Evolutionary conservation across 768 basidiomycete species (phyloP).

Genomic region (Podaxis sp.): DNA sequence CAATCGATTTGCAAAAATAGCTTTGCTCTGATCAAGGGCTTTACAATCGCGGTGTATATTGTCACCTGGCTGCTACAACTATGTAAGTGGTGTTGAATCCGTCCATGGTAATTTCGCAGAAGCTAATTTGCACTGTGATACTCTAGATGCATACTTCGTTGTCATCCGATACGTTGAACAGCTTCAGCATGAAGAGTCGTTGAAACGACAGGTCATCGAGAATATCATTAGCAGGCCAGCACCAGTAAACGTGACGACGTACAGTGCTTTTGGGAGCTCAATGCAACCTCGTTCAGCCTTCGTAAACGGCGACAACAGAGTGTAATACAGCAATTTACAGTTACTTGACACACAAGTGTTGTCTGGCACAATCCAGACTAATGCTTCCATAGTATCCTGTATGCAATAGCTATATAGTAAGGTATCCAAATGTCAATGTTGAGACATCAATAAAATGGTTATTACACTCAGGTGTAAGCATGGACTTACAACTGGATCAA

Average conservation of each 20-base stretch:
- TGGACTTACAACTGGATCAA: no score
- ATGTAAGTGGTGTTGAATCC: constrained; percentile 34
- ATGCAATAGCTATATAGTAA: no score
- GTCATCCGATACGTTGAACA: constrained; percentile 50
- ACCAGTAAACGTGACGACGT: constrained; percentile 17
- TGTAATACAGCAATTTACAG: neutral
- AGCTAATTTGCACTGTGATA: constrained; percentile 5
- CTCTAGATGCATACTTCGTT: constrained; percentile 46
- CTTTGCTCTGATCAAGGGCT: constrained; percentile 36
- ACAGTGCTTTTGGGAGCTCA: neutral
- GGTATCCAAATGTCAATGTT: no score
- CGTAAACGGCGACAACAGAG: neutral
- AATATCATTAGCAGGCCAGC: constrained; percentile 21
- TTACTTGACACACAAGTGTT: no score
- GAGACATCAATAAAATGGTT: no score
- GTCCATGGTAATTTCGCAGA: neutral
- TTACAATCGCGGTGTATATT: constrained; percentile 41
- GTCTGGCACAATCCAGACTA: no score
- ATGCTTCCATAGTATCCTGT: no score
- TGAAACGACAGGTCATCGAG: constrained; percentile 17
- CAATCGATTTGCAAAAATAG: constrained; percentile 37
- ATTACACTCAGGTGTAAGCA: no score
- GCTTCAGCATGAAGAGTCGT: constrained; percentile 41
- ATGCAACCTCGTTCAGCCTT: constrained; percentile 6
- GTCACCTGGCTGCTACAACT: constrained; percentile 51